Percentiles rank a stretch among this genome's conserved stretches.
phyloP scores from a whole-genome alignment of 2,329 filamentous ascomycete species.

The Nannizzia gypsea region DNA sequence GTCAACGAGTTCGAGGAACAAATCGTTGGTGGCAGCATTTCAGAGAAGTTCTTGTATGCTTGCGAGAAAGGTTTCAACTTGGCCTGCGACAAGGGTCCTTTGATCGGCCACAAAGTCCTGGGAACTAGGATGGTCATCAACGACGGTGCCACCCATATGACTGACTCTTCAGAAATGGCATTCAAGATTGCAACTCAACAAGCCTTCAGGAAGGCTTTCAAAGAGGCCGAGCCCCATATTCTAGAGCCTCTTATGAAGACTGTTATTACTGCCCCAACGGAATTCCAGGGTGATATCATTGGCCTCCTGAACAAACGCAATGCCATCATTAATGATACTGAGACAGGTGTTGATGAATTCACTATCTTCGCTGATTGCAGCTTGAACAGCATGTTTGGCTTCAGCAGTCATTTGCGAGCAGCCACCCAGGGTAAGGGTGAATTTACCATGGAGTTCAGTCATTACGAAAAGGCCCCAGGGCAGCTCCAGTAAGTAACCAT shows the following conservation, averaged over 20 bases:
- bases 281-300: slow-evolving; percentile 95
- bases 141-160: slow-evolving; percentile 93
- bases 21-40: slow-evolving; percentile 79
- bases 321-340: slow-evolving; percentile 87
- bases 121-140: slow-evolving; percentile 85
- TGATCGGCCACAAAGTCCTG: slow-evolving; percentile 86
- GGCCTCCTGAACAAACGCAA: slow-evolving; percentile 94
- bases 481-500: slow-evolving; percentile 70
- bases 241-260: slow-evolving; percentile 98
- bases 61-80: slow-evolving; percentile 89
- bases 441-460: slow-evolving; percentile 97
- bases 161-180: slow-evolving; percentile 91
- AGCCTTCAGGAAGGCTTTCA: slow-evolving; percentile 91
- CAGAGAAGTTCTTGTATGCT: slow-evolving; percentile 88
- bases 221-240: slow-evolving; percentile 65
- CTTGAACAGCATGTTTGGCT: slow-evolving; percentile 96
- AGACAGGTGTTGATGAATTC: slow-evolving; percentile 88
- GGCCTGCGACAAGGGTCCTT: slow-evolving; percentile 72
- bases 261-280: slow-evolving; percentile 84
- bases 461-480: slow-evolving; percentile 75
- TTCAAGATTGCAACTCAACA: slow-evolving; percentile 93
- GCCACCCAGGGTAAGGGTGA: slow-evolving; percentile 97
- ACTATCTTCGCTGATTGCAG: slow-evolving; percentile 84
- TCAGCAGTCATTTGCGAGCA: slow-evolving; percentile 78
- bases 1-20: slow-evolving; percentile 77